These are phyloP conservation scores for Pseudocercospora vitis DNA, from an alignment of 2,329 filamentous ascomycete genomes.

Conservation along the genomic window DNA sequence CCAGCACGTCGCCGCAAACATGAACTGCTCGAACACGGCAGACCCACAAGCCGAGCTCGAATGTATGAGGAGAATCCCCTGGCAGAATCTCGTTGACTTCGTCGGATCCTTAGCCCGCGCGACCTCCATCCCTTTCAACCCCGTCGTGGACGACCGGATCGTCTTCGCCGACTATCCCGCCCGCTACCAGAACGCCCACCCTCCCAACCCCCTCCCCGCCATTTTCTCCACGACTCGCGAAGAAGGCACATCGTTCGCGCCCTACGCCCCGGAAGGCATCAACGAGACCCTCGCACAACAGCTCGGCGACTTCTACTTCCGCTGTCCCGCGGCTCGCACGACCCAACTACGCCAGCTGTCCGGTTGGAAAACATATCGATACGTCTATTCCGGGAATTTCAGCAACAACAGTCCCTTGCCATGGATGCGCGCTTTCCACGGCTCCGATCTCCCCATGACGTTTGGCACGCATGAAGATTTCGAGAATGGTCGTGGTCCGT, in stretches of 20 bases:
- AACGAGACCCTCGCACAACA: conserved; percentile 9
- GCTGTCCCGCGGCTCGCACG: conserved; percentile 5
- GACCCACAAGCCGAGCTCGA: conserved; percentile 3
- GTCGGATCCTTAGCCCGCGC: neutral
- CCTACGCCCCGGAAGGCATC: neutral
- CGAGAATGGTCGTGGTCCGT: neutral
- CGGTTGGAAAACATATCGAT: conserved; percentile 9
- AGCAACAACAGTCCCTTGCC: neutral
- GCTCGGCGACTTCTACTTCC: neutral
- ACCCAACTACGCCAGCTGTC: neutral
- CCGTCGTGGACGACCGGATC: conserved; percentile 27
- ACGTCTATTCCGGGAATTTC: conserved; percentile 9
- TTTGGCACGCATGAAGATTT: conserved; percentile 3
- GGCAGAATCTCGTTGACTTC: conserved; percentile 6
- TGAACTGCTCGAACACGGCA: conserved; percentile 7
- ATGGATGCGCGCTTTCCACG: conserved; percentile 7
- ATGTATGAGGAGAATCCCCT: conserved; percentile 5
- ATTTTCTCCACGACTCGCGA: conserved; percentile 7
- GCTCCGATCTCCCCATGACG: conserved; percentile 5
- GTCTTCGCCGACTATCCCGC: conserved; percentile 30
- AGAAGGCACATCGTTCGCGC: conserved; percentile 9
- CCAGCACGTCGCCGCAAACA: conserved; percentile 42
- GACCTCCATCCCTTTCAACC: conserved; percentile 31
- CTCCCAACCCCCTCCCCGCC: conserved; percentile 38
- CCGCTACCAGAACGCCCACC: conserved; percentile 19